Conservation (phyloP, 2,329 filamentous ascomycete genomes). For the Colletotrichum echinochloae region DNA sequence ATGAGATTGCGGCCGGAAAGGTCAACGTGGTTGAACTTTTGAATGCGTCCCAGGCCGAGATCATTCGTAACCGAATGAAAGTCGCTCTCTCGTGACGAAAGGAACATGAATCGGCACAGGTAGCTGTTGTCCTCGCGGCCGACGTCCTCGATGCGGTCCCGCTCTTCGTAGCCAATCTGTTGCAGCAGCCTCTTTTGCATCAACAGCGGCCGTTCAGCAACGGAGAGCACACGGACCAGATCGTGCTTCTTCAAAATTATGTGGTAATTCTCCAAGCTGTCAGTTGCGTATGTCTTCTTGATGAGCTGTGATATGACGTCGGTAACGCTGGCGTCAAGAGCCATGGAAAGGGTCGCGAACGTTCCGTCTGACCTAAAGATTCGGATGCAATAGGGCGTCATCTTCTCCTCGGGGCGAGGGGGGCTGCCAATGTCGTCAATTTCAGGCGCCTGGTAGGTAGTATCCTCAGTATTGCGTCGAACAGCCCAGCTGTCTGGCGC, state of each 20-base stretch:
- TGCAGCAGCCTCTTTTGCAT: slow-evolving; percentile 93
- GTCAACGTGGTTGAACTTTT: slow-evolving; percentile 95
- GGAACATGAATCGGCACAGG: slow-evolving; percentile 93
- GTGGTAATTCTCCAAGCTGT: slow-evolving; percentile 92
- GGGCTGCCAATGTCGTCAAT: slow-evolving; percentile 76
- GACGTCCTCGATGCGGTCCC: slow-evolving; percentile 90
- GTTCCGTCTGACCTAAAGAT: slow-evolving; percentile 95
- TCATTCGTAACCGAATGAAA: slow-evolving; percentile 76
- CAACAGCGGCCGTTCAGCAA: slow-evolving; percentile 83
- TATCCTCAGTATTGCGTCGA: slow-evolving; percentile 77
- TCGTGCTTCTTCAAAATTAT: slow-evolving; percentile 96
- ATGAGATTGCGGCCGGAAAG: slow-evolving; percentile 89
- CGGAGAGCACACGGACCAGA: slow-evolving; percentile 82
- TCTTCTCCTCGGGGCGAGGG: slow-evolving; percentile 79
- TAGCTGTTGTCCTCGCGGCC: slow-evolving; percentile 98
- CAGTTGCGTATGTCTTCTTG: slow-evolving; percentile 93
- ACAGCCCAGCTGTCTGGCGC: slow-evolving; percentile 98
- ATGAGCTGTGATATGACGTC: slow-evolving; percentile 92
- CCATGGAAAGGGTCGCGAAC: slow-evolving; percentile 90
- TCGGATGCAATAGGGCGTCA: slow-evolving; percentile 87
- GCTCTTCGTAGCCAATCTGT: slow-evolving; percentile 89
- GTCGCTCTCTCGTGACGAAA: slow-evolving; percentile 88
- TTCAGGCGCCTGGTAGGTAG: slow-evolving; percentile 67
- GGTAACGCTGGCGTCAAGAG: slow-evolving; percentile 83
- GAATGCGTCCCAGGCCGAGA: slow-evolving; percentile 81